A percentile compares a stretch with the other conserved stretches of the same genome.
phyloP scores from a whole-genome alignment of 805 yeast genomes.

The Saturnispora ahearnii region DNA sequence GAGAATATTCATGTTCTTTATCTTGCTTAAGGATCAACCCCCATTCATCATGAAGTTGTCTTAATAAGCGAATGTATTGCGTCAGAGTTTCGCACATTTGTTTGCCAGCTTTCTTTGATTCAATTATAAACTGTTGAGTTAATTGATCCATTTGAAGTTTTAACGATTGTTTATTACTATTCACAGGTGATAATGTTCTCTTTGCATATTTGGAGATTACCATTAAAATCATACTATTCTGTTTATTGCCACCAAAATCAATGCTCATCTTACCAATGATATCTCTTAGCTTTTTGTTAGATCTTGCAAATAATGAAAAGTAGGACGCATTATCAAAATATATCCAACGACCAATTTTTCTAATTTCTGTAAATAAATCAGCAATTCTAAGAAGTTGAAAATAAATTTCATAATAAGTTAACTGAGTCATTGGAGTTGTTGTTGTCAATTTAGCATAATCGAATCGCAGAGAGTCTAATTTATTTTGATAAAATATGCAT shows the following conservation, averaged over 20 bases:
- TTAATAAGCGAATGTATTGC: conserved; percentile 20
- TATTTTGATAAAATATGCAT: conserved; percentile 6
- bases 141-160: conserved; percentile 6
- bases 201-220: conserved; percentile 38
- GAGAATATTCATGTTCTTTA: conserved; percentile 36
- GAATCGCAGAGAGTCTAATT: conserved; percentile 23
- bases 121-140: conserved; percentile 16
- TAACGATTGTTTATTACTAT: conserved; percentile 1
- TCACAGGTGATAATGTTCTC: conserved; percentile 20
- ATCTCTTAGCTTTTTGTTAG: conserved; percentile 20
- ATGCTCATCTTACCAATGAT: conserved; percentile 19
- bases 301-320: conserved; percentile 30
- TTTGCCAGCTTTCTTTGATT: conserved; percentile 33
- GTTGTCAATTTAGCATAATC: conserved; percentile 23
- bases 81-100: conserved; percentile 30
- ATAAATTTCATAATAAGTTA: conserved; percentile 30
- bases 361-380: conserved; percentile 38
- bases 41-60: conserved; percentile 36
- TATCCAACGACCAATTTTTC: conserved; percentile 40
- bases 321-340: conserved; percentile 38
- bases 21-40: conserved; percentile 20
- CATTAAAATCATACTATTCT: conserved; percentile 41
- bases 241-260: conserved; percentile 33
- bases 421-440: conserved; percentile 14
- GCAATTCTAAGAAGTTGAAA: conserved; percentile 37